These are phyloP conservation scores for Pythium sp. DNA, from an alignment of 352 stramenopile genomes.

Conservation along the genomic window DNA sequence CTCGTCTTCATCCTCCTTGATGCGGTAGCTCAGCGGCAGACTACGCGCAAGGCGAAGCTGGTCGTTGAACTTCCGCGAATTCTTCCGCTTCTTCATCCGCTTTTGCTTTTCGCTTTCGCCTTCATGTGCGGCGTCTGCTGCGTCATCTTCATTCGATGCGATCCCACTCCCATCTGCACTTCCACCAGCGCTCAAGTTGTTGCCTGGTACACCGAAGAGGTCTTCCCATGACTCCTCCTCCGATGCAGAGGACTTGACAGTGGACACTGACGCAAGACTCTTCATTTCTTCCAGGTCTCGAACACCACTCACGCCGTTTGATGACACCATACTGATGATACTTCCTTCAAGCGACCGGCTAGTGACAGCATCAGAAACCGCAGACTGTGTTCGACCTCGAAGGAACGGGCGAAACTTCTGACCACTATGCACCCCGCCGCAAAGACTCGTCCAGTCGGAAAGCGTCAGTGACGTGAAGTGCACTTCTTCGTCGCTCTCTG, in stretches of 20 bases:
- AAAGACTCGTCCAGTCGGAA: constrained; percentile 59
- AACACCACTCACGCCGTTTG: constrained; percentile 20
- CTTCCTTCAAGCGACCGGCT: constrained; percentile 30
- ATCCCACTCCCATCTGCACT: constrained; percentile 25
- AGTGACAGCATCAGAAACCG: constrained; percentile 16
- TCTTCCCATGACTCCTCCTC: constrained; percentile 70
- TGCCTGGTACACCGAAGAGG: constrained; percentile 48
- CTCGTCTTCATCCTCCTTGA: constrained; percentile 36
- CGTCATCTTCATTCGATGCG: constrained; percentile 18
- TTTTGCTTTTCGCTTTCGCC: constrained; percentile 33
- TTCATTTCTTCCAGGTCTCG: constrained; percentile 71
- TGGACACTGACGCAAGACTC: constrained; percentile 46
- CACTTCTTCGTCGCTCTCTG: constrained; percentile 32
- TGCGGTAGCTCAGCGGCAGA: constrained; percentile 52
- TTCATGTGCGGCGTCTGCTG: constrained; percentile 2
- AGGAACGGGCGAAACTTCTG: constrained; percentile 32
- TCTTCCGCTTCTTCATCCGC: constrained; percentile 58
- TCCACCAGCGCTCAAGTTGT: constrained; percentile 15
- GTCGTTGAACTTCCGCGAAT: constrained; percentile 67
- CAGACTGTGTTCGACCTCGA: constrained; percentile 24
- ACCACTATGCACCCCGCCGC: constrained; percentile 16
- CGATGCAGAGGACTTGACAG: constrained; percentile 22
- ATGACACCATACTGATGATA: constrained; percentile 21
- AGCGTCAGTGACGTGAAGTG: constrained; percentile 63
- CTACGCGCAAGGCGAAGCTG: constrained; percentile 55